Evolutionary conservation across 1,284 basidiomycete genomes (phyloP), one percentile per base, ranked within the genome.

Genomic region (Apiotrichum domesticum): DNA sequence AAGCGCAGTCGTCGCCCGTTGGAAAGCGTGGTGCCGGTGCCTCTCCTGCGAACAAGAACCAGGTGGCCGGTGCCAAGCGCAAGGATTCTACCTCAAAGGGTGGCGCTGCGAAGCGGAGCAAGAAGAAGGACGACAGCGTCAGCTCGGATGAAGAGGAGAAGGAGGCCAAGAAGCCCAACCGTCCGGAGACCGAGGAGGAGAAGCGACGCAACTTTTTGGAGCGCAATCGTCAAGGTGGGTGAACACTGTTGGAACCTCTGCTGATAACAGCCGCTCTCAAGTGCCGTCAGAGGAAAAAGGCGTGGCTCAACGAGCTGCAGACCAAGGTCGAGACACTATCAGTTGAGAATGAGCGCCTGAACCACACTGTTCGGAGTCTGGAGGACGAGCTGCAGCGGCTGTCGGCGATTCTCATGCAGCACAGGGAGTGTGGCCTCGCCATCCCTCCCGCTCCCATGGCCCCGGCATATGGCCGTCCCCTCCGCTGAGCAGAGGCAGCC

Each of bases 221-320:
- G 75, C 82, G 93, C 60, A 97, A 96, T 73, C 81, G 93, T 68
- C 93, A 96, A 82, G 92, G 92, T 94, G 62, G 55, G 79, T 71
- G 21, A 33, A 8, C 21, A 14, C 9, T 29, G 3, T 41, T 47
- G 29, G 40, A 21, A 21, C 21, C 21, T 21, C 29, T 43, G 11
- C 40, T 43, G 10, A 43, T n/a, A 32, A 6, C 70, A 95, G 95
- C 95, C 57, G 95, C 95, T 3, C 84, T 98, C 69, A 98, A 98
- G 79, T 98, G 96, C 77, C 89, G 95, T 42, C 95, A 98, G 74
- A 86, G 95, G 55, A 98, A 98, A 77, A 98, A 98, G 78, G 92
- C 92, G 6, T 98, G 96, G 95, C 83, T 98, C 33, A 82, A 86
- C 32, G 87, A 91, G 64, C 80, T 98, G 15, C 95, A 98, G 76